phyloP scores from a whole-genome alignment of 352 stramenopile species.

The Paralagenidium karlingii region DNA sequence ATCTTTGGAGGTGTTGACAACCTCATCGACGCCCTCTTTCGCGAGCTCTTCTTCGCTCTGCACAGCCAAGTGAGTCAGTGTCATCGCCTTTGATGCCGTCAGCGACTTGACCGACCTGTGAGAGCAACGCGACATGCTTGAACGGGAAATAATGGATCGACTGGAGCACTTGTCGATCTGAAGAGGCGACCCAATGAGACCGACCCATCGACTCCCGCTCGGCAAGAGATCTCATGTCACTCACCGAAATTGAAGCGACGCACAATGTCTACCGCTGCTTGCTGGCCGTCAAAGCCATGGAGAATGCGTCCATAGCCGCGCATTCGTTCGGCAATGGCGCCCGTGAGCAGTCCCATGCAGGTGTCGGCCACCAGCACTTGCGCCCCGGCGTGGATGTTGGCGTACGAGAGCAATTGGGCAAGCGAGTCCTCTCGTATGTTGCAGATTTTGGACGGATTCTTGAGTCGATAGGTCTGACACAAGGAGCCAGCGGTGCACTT shows the following conservation, averaged over 20 bases:
- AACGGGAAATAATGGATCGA: constrained; percentile 70
- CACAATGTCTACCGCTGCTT: constrained; percentile 58
- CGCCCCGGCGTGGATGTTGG: constrained; percentile 83
- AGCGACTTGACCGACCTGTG: constrained; percentile 15
- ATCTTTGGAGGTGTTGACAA: constrained; percentile 23
- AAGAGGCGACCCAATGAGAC: not conserved
- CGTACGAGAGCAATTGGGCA: constrained; percentile 87
- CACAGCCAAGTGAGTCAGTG: not conserved
- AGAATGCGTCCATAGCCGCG: constrained; percentile 56
- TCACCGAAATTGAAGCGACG: constrained; percentile 80
- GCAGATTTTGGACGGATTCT: constrained; percentile 85
- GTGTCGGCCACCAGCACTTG: constrained; percentile 89
- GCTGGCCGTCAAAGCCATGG: constrained; percentile 58
- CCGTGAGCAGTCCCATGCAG: constrained; percentile 86
- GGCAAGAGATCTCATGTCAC: not conserved
- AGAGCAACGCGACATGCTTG: constrained; percentile 31
- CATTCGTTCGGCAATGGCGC: constrained; percentile 79
- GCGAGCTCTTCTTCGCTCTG: constrained; percentile 43
- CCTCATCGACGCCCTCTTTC: too few relatives aligned
- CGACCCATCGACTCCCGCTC: too few relatives aligned
- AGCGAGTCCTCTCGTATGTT: constrained; percentile 89
- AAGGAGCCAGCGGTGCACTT: constrained; percentile 84
- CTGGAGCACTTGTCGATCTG: constrained; percentile 57
- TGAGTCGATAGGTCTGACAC: constrained; percentile 80
- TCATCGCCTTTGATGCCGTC: not conserved